Base-by-base conservation (phyloP, 2,329 filamentous ascomycete genomes). In the Huntiella moniliformis region DNA sequence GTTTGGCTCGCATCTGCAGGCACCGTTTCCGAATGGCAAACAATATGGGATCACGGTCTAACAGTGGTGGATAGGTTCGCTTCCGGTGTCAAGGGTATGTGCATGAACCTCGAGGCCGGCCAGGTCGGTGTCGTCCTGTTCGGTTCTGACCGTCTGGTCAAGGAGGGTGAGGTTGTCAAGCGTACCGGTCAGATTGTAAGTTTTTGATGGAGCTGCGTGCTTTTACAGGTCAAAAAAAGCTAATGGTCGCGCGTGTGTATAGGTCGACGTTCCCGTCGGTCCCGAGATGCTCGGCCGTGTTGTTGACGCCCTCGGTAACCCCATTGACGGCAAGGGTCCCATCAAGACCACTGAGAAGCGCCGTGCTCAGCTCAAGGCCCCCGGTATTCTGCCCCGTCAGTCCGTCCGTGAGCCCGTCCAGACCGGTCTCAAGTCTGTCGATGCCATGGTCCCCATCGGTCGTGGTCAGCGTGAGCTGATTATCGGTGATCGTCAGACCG, bases 381-480 rank as follows among this genome's bases (percentile, higher is more conserved):
- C 91, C 58, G 88, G 88, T 70, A 98, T 98, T 69, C 74, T 98
- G 60, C 91, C 91, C 63, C 87, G 91, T 68, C 79, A 73, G 60
- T 98, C 91, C 65, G 91, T 98, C 79, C 86, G 86, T 73, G 76
- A 98, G 77, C 88, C 91, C 57, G 88, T 98, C 56, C 91, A 98
- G 80, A 98, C 91, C 65, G 91, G 91, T 74, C 80, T 96, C 60
- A 98, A 98, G 78, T 94, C 85, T 59, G 76, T 98, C 72, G 91
- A 98, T 65, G 87, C 91, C 70, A 96, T 98, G 91, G 91, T 98
- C 59, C 91, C 91, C 60, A 95, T 98, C 60, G 91, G 91, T 66
- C 91, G 91, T 88, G 91, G 91, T 63, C 91, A 98, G 77, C 91
- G 91, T 88, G 91, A 98, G 75, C 73, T 98, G 77, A 96, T 98